Evolutionary conservation across 2,329 filamentous ascomycete species (phyloP).

Genomic region (Aspergillus brunneoviolaceus): DNA sequence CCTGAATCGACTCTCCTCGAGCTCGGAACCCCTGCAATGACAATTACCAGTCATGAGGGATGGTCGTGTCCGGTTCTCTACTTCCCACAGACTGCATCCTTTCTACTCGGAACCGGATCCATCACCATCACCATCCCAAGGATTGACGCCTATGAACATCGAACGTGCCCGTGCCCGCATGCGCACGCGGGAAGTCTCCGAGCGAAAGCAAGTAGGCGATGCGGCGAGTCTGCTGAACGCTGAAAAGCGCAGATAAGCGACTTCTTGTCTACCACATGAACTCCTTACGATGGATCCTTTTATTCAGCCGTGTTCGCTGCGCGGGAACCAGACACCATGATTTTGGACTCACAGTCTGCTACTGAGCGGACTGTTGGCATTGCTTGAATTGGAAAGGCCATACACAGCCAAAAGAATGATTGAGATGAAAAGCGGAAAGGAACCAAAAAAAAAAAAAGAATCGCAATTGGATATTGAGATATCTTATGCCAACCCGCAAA

Average conservation of each 20-base stretch:
- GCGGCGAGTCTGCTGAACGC: constrained; percentile 72
- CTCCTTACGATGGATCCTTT: background rate
- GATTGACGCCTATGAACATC: constrained; percentile 53
- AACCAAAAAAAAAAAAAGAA: background rate
- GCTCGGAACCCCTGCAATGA: constrained; percentile 96
- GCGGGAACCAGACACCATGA: background rate
- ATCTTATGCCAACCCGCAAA: background rate
- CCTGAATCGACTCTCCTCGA: constrained; percentile 90
- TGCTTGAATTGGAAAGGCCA: background rate
- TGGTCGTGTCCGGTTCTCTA: constrained; percentile 51
- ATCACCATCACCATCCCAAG: constrained; percentile 47
- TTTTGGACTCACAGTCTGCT: background rate
- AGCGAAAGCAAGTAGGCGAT: constrained; percentile 88
- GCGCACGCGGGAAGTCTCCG: constrained; percentile 72
- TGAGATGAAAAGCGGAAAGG: too few species aligned
- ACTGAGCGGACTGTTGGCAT: background rate
- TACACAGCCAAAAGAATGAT: background rate
- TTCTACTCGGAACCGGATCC: constrained; percentile 36
- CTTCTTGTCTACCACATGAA: background rate
- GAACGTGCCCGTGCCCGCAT: constrained; percentile 68
- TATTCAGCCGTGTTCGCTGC: background rate
- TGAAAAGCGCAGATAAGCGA: constrained; percentile 30
- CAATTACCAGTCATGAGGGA: constrained; percentile 83
- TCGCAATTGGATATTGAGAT: background rate
- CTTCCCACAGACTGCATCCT: constrained; percentile 42